Evolutionary conservation across 129 eudicot species (phyloP).

Genomic region (Chrysanthemum makinoi): DNA sequence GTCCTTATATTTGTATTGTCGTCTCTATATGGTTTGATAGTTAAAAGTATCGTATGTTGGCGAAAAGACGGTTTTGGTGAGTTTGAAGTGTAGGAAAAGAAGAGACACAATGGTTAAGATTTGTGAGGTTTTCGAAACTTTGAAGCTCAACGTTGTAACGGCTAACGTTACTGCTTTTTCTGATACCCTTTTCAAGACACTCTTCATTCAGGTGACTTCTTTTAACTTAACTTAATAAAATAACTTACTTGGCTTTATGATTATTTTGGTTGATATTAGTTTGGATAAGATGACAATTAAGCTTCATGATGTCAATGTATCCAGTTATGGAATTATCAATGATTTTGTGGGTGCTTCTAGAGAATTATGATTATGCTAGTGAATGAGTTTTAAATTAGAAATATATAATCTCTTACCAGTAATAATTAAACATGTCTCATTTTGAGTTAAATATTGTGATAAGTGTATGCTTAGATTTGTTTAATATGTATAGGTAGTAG

Average conservation of each 20-base stretch:
- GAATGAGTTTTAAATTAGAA: too few species aligned
- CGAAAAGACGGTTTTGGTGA: constrained; percentile 63
- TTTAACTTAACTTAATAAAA: background rate
- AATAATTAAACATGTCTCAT: too few species aligned
- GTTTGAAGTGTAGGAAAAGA: constrained; percentile 62
- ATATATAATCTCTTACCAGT: too few species aligned
- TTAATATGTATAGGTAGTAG: too few species aligned
- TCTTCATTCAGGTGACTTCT: constrained; percentile 63
- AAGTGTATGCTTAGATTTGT: too few species aligned
- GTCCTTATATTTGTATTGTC: too few species aligned
- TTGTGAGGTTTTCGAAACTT: constrained; percentile 76
- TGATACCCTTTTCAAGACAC: constrained; percentile 61
- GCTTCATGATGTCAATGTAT: constrained; percentile 4
- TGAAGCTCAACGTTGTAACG: constrained; percentile 67
- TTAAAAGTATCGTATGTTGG: constrained; percentile 62
- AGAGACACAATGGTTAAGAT: constrained; percentile 68
- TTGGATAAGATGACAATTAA: background rate
- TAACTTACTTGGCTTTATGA: background rate
- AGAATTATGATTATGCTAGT: too few species aligned
- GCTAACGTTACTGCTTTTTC: constrained; percentile 61
- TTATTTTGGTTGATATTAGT: background rate
- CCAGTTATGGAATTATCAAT: background rate
- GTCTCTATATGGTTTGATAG: constrained; percentile 29
- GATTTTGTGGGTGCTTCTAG: too few species aligned
- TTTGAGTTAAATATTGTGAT: too few species aligned